phyloP scores from a whole-genome alignment of 2,329 filamentous ascomycete genomes.

The Arachnomyces sp. region DNA sequence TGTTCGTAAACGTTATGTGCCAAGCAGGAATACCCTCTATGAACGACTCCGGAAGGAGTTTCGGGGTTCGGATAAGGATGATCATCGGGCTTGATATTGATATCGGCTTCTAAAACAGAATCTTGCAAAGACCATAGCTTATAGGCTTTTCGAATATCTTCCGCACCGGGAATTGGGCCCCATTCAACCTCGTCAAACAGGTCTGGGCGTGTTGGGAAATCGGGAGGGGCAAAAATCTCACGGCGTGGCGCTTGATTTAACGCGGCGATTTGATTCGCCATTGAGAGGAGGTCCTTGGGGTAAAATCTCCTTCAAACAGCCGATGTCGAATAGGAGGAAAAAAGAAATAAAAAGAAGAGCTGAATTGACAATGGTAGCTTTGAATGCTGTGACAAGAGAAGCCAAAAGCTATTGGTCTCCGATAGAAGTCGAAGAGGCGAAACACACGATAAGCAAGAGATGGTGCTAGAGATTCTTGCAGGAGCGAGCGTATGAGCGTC shows the following conservation, averaged over 20 bases:
- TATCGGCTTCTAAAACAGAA: slow-evolving; percentile 11
- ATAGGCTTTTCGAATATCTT: slow-evolving; percentile 21
- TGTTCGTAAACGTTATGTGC: slow-evolving; percentile 27
- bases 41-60: slow-evolving; percentile 3
- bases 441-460: too few relatives aligned
- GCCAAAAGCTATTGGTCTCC: too few relatives aligned
- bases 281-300: slow-evolving; percentile 4
- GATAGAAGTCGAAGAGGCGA: too few relatives aligned
- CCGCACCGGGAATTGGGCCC: slow-evolving; percentile 15
- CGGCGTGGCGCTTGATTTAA: slow-evolving; percentile 2
- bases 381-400: too few relatives aligned
- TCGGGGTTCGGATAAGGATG: slow-evolving; percentile 3
- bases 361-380: too few relatives aligned
- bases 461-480: too few relatives aligned
- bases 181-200: slow-evolving; percentile 22
- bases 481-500: too few relatives aligned
- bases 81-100: slow-evolving; percentile 3
- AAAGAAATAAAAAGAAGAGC: too few relatives aligned
- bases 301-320: background rate
- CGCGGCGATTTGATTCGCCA: background rate
- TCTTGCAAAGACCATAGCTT: slow-evolving; percentile 23
- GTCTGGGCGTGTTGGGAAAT: slow-evolving; percentile 19
- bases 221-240: slow-evolving; percentile 8
- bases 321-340: too few relatives aligned
- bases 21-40: slow-evolving; percentile 12